Evolutionary conservation across 2,329 filamentous ascomycete species (phyloP).

Genomic region (Hirsutella thompsonii): DNA sequence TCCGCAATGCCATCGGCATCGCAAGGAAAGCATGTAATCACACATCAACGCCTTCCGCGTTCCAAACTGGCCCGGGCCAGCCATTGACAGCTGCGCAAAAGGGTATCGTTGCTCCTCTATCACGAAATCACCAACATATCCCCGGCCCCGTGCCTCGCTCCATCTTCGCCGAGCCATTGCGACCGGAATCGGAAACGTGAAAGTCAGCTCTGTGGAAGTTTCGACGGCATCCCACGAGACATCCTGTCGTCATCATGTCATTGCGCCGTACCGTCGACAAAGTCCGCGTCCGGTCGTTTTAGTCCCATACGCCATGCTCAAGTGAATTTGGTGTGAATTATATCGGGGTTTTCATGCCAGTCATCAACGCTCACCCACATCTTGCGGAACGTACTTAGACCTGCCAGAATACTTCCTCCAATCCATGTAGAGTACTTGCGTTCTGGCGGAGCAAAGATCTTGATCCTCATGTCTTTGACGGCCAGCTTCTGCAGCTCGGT

Average conservation of each 20-base stretch:
- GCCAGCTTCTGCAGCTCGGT: conserved; percentile 86
- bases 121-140: not conserved
- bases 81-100: no score
- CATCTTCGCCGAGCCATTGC: no score
- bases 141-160: no score
- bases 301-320: conserved; percentile 24
- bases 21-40: no score
- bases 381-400: conserved; percentile 97
- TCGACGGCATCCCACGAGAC: conserved; percentile 2
- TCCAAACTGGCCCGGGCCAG: no score
- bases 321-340: conserved; percentile 96
- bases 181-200: no score
- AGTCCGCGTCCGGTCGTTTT: no score
- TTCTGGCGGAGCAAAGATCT: conserved; percentile 96
- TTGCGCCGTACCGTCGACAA: no score
- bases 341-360: conserved; percentile 99
- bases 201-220: not conserved
- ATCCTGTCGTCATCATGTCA: not conserved
- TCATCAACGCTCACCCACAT: conserved; percentile 99
- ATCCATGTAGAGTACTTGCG: conserved; percentile 99
- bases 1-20: no score
- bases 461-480: conserved; percentile 98
- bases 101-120: conserved; percentile 4
- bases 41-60: no score
- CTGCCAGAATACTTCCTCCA: conserved; percentile 90